phyloP scores from a whole-genome alignment of 2,329 filamentous ascomycete species.

The Aspergillus sp. region DNA sequence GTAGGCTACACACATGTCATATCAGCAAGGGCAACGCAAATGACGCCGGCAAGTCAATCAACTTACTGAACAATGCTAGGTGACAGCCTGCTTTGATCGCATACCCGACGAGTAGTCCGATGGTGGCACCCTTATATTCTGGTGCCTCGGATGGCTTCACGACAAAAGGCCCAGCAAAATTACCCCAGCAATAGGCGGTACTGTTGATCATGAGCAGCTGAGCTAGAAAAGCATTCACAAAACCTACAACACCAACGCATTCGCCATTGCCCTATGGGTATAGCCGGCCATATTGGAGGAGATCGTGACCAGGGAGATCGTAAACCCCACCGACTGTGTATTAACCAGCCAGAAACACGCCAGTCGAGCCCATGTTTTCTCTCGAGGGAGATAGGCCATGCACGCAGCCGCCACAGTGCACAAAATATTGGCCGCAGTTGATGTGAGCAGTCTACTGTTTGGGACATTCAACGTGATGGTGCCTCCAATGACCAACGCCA shows the following conservation, averaged over 20 bases:
- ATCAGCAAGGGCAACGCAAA: background rate
- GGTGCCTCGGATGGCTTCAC: conserved; percentile 36
- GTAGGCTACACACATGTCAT: conserved; percentile 18
- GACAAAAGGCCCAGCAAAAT: conserved; percentile 40
- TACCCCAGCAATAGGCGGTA: conserved; percentile 42
- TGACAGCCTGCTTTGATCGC: conserved; percentile 39
- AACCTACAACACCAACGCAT: conserved; percentile 30
- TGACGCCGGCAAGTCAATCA: background rate
- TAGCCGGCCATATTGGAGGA: conserved; percentile 41
- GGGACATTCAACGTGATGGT: conserved; percentile 35
- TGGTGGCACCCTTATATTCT: conserved; percentile 32
- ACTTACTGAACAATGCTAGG: conserved; percentile 32
- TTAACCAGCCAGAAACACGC: conserved; percentile 41
- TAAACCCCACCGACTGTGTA: conserved; percentile 37
- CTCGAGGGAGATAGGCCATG: conserved; percentile 33
- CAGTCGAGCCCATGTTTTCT: conserved; percentile 35
- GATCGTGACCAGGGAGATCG: conserved; percentile 34
- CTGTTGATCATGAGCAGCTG: no score
- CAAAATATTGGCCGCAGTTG: conserved; percentile 34
- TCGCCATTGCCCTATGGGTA: conserved; percentile 35
- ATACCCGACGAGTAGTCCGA: conserved; percentile 42
- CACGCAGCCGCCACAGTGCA: conserved; percentile 35
- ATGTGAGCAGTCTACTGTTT: conserved; percentile 27
- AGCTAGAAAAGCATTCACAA: no score
- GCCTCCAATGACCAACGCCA: conserved; percentile 36